Percentiles rank a stretch among this genome's conserved stretches.
Evolutionary conservation across 179 eudicot genomes (phyloP).

Genomic region (Monotropa hypopitys): DNA sequence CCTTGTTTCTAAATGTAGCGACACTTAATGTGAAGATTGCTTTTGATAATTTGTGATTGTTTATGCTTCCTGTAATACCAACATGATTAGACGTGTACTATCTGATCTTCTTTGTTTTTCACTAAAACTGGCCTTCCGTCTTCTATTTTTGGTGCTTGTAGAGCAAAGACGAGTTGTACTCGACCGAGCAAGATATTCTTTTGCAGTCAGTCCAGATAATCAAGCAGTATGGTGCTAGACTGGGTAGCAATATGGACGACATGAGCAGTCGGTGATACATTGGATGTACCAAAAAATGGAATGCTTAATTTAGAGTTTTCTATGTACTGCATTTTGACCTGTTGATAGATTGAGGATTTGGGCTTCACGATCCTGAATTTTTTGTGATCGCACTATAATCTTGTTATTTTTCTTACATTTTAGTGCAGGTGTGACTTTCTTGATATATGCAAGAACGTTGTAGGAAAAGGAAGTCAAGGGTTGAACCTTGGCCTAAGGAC

Average conservation of each 20-base stretch:
- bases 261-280: neutral
- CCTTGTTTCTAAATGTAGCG: neutral
- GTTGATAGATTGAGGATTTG: neutral
- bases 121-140: neutral
- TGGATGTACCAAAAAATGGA: neutral
- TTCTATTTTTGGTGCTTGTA: slow-evolving; percentile 11
- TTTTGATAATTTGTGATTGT: neutral
- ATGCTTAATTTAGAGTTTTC: neutral
- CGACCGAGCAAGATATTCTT: slow-evolving; percentile 68
- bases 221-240: slow-evolving; percentile 49
- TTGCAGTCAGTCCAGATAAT: slow-evolving; percentile 58
- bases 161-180: slow-evolving; percentile 55
- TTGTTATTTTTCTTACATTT: neutral
- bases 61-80: neutral
- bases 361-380: neutral
- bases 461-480: neutral
- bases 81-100: neutral
- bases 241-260: neutral
- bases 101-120: neutral
- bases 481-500: neutral
- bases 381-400: neutral
- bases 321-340: neutral
- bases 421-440: neutral
- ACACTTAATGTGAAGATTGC: neutral
- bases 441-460: neutral